Evolutionary conservation across 805 yeast genomes (phyloP).

Genomic region (Yamadazyma philogaea): DNA sequence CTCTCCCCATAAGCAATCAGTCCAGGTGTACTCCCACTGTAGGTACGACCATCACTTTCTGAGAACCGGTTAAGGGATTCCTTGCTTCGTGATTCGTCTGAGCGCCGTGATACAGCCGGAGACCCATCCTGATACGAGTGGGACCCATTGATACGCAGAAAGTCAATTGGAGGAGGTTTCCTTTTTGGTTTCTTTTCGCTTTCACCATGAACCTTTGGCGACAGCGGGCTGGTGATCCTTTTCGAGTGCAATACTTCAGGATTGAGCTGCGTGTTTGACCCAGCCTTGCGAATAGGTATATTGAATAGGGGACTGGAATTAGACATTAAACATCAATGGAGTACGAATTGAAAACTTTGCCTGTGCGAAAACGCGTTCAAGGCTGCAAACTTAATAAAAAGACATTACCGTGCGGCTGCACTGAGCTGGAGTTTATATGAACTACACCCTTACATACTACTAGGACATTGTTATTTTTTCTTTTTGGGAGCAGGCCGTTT

Average conservation of each 20-base stretch:
- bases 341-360: background rate
- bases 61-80: background rate
- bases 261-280: conserved; percentile 1
- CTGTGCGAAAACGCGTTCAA: conserved; percentile 14
- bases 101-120: conserved; percentile 1
- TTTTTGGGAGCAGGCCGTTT: conserved; percentile 13
- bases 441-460: background rate
- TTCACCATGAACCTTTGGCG: background rate
- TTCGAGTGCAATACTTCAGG: background rate
- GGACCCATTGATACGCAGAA: conserved; percentile 31
- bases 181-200: conserved; percentile 19
- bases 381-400: background rate
- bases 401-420: background rate
- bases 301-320: conserved; percentile 8
- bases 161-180: conserved; percentile 45
- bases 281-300: conserved; percentile 7
- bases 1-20: background rate
- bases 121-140: conserved; percentile 11
- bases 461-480: background rate
- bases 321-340: conserved; percentile 10
- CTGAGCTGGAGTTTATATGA: background rate
- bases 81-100: conserved; percentile 1
- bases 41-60: background rate
- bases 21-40: background rate
- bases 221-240: background rate